phyloP scores from a whole-genome alignment of 495 filamentous ascomycete genomes.

The Margaritispora aquatica region DNA sequence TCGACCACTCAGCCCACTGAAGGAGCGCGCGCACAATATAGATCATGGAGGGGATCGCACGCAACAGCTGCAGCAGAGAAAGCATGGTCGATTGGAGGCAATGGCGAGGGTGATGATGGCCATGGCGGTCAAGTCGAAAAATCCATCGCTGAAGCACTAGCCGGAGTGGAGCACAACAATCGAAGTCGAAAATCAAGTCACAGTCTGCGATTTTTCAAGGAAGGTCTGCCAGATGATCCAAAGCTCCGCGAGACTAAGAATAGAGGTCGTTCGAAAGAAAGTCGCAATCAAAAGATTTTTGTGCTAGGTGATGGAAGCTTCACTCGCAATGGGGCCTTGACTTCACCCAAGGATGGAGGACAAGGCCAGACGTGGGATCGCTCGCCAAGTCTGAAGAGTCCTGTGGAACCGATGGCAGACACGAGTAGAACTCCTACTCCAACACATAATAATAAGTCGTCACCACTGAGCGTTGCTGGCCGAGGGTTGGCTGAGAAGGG shows the following conservation, averaged over 20 bases:
- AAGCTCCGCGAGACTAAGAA: slow-evolving; percentile 28
- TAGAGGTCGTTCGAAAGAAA: slow-evolving; percentile 28
- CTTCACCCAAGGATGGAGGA: neutral
- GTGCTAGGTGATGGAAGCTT: neutral
- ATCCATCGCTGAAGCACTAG: slow-evolving; percentile 74
- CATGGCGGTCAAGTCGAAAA: slow-evolving; percentile 61
- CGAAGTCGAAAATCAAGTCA: slow-evolving; percentile 94
- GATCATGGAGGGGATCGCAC: slow-evolving; percentile 38
- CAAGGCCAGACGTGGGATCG: neutral
- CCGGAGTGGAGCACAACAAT: slow-evolving; percentile 68
- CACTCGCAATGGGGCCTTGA: neutral
- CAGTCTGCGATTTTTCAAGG: slow-evolving; percentile 85
- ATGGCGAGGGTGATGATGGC: slow-evolving; percentile 28
- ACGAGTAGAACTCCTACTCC: neutral
- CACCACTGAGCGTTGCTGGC: neutral
- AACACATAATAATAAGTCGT: neutral
- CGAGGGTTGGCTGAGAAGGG: slow-evolving; percentile 10
- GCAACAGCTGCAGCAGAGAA: slow-evolving; percentile 40
- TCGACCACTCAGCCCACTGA: slow-evolving; percentile 21
- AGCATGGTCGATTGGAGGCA: slow-evolving; percentile 48
- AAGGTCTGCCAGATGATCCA: slow-evolving; percentile 60
- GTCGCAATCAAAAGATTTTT: neutral
- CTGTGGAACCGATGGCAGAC: neutral
- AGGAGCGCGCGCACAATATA: slow-evolving; percentile 31
- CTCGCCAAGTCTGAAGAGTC: neutral